Conservation (phyloP, 1,284 basidiomycete species). For the Sutorius eximius region DNA sequence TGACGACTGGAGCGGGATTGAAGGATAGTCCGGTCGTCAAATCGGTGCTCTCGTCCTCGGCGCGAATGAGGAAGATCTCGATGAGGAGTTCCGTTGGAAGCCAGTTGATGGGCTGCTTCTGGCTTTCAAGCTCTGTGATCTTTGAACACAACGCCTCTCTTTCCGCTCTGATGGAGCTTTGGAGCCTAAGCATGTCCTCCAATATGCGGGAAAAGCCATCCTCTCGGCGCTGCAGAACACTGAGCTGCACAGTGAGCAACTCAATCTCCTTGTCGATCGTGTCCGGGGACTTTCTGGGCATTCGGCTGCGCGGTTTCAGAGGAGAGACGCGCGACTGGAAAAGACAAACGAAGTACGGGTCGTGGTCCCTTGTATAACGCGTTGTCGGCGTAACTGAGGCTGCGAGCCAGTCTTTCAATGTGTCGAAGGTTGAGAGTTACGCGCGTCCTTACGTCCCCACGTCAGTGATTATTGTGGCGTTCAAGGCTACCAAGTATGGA, state of each 20-base stretch:
- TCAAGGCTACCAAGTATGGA: too few relatives aligned
- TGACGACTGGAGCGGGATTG: constrained; percentile 36
- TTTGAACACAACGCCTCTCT: constrained; percentile 30
- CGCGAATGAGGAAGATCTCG: constrained; percentile 41
- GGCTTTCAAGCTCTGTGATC: constrained; percentile 36
- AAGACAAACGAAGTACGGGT: not conserved
- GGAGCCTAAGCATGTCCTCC: constrained; percentile 40
- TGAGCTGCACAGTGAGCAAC: constrained; percentile 40
- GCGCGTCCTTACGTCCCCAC: not conserved
- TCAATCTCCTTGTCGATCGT: constrained; percentile 38
- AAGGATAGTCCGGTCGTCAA: constrained; percentile 19
- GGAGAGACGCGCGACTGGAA: not conserved
- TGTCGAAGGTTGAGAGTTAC: not conserved
- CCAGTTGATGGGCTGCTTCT: constrained; percentile 47
- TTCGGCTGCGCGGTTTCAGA: constrained; percentile 6
- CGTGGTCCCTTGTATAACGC: constrained; percentile 1
- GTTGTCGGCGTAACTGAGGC: not conserved
- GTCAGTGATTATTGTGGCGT: not conserved
- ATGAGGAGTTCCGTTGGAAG: constrained; percentile 50
- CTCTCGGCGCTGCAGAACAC: constrained; percentile 38
- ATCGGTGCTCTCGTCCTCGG: constrained; percentile 24
- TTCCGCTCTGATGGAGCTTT: constrained; percentile 37
- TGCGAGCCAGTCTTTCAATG: not conserved
- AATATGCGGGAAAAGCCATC: constrained; percentile 40
- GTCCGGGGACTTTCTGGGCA: constrained; percentile 22